Evolutionary conservation across 495 filamentous ascomycete genomes (phyloP), one percentile per base, ranked within the genome.

Genomic region (Penicillium longicatenatum): DNA sequence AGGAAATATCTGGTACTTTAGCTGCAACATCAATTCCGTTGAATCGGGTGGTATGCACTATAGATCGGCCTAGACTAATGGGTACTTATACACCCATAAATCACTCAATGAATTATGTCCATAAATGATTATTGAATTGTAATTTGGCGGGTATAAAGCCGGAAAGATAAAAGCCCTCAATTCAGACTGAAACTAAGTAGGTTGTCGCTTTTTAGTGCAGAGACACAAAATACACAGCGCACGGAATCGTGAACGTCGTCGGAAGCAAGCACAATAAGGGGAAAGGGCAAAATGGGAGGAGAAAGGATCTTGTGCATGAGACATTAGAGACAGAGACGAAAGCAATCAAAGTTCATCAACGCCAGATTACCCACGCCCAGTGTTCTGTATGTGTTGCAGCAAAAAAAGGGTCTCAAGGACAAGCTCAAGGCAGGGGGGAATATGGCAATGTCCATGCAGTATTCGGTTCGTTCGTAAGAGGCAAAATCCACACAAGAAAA

Each of bases 301-400:
- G 33, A 11, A 47, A 47, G 12, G 33, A 21, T 29, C 33, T 42
- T 39, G 31, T 52, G 50, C 37, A 52, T 20, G 33, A 43, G 37
- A 20, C 50, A 43, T 39, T 22, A 52, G 21, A 22, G 39, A 26
- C 22, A 41, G 37, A 22, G 31, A 12, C 35, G 20, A 52, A 26
- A 52, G 19, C 16, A 51, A 37, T 42, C 33, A 59, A 61, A 30
- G n/a, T 31, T 43, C 46, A 53, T 26, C 62, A 74, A 76, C 75
- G 72, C 73, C 71, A 43, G 45, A 65, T 70, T 58, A 69, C 62
- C 68, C 70, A 69, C 68, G 62, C 65, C 64, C 55, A 64, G 53
- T 47, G 49, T 46, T 61, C 43, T 61, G 59, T 67, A 64, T 66
- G 57, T 35, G 67, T 50, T 26, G 65, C 57, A 54, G 42, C 55